These are phyloP conservation scores for Jaltomata sinuosa DNA, from an alignment of 257 asterid species.

Conservation along the genomic window DNA sequence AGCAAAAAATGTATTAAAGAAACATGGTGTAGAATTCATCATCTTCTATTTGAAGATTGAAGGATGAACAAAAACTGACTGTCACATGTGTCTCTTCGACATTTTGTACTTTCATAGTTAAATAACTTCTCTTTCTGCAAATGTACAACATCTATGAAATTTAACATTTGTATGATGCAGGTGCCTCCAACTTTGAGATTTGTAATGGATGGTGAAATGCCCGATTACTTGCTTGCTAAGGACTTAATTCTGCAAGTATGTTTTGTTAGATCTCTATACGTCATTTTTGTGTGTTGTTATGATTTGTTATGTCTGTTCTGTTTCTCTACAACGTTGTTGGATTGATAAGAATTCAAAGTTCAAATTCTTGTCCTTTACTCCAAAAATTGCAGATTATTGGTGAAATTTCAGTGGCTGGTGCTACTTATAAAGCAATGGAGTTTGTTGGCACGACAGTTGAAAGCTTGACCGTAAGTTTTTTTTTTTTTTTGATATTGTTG, in stretches of 20 bases:
- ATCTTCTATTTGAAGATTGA: neutral
- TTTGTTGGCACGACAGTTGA: slow-evolving; percentile 90
- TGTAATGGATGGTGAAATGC: slow-evolving; percentile 98
- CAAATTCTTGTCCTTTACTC: neutral
- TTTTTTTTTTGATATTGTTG: neutral
- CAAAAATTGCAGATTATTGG: slow-evolving; percentile 69
- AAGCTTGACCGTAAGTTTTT: slow-evolving; percentile 63
- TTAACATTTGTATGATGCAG: slow-evolving; percentile 30
- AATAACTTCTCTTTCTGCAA: neutral
- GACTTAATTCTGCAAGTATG: slow-evolving; percentile 98
- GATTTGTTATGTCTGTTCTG: neutral
- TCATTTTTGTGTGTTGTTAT: neutral
- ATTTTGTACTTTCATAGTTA: neutral
- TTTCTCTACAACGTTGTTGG: neutral
- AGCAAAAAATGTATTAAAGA: neutral
- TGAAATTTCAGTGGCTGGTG: slow-evolving; percentile 98
- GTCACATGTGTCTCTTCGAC: neutral
- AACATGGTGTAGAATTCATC: neutral
- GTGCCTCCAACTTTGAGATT: slow-evolving; percentile 97
- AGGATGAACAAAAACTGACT: neutral
- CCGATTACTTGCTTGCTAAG: slow-evolving; percentile 89
- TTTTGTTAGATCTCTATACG: neutral
- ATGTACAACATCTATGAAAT: neutral
- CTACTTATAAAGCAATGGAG: slow-evolving; percentile 97
- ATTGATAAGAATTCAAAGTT: neutral